Base-by-base conservation (phyloP, 2,329 filamentous ascomycete genomes). In the Talaromyces pinophilus region DNA sequence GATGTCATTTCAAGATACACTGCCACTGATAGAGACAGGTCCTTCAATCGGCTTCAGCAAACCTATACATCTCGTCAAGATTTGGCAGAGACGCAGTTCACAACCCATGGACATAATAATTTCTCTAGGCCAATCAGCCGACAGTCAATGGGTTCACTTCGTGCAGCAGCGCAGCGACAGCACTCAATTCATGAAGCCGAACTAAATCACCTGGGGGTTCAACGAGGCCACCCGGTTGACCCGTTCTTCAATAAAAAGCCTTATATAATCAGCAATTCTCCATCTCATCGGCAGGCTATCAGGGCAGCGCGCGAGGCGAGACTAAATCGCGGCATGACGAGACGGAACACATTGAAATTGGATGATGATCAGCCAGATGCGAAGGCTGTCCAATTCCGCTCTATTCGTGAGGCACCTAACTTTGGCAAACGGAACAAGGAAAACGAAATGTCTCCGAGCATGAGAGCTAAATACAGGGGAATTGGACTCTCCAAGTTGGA, bases 41-140 rank as follows among this genome's bases (percentile, higher is more conserved):
- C 63, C 35, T 30, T 50, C 10, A 52, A 38, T 10, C 60, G 22
- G 42, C 40, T 63, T 52, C 52, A 25, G 30, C 35, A 52, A 15
- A 55, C 30, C 5, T 33, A 35, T 50, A 30, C 59, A n/a, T 60
- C 57, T 13, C 64, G 19, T 5, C 35, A 61, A 19, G 30, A 46
- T 11, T 33, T 46, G 38, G 35, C 61, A 5, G 42, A 48, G 3
- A 44, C 48, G 11, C 64, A 65, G n/a, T 33, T 48, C 17, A 69
- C 44, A 25, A 6, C 48, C 1, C 57, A 66, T 4, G 63, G 69
- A 19, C 72, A 65, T 17, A 77, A 67, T 65, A 79, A 79, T 52
- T 79, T 78, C 64, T 79, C 77, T 7, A 74, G 77, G 17, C 77
- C 77, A 0, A 76, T 79, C 57, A 73, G 72, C 66, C 75, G 74